Conservation (phyloP, 306 rosid genomes). For the Trifolium dubium region DNA sequence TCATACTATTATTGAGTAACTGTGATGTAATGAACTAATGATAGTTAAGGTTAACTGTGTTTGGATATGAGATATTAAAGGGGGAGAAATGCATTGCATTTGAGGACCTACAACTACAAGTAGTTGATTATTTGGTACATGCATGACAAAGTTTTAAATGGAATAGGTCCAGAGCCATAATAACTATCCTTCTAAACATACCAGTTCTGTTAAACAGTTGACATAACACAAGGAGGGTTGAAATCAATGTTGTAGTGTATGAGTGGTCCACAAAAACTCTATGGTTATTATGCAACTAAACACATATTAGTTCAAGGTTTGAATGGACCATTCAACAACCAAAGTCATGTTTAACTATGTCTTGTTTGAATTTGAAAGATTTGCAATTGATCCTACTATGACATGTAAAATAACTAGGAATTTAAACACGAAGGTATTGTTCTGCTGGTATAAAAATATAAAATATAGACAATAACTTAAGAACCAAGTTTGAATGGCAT, state of each 20-base stretch:
- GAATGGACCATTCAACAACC: constrained; percentile 24
- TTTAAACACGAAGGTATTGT: neutral
- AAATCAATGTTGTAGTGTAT: neutral
- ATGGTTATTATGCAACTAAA: constrained; percentile 7
- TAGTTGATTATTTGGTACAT: neutral
- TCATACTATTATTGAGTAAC: neutral
- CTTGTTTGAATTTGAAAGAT: constrained; percentile 21
- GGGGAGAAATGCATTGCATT: neutral
- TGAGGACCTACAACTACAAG: neutral
- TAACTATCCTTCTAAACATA: neutral
- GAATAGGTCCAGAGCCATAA: neutral
- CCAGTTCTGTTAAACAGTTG: neutral
- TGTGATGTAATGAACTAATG: neutral
- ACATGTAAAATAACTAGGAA: constrained; percentile 4
- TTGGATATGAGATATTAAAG: neutral
- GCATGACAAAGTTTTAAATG: neutral
- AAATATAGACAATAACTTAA: constrained; percentile 11
- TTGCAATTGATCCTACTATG: neutral
- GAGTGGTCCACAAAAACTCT: neutral
- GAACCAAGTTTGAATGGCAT: neutral
- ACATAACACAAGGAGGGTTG: neutral
- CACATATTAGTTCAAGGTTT: constrained; percentile 16
- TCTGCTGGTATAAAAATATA: neutral
- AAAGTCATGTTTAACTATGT: neutral
- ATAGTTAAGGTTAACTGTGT: neutral